phyloP scores from a whole-genome alignment of 805 yeast species.

The Myxozyma monticola region DNA sequence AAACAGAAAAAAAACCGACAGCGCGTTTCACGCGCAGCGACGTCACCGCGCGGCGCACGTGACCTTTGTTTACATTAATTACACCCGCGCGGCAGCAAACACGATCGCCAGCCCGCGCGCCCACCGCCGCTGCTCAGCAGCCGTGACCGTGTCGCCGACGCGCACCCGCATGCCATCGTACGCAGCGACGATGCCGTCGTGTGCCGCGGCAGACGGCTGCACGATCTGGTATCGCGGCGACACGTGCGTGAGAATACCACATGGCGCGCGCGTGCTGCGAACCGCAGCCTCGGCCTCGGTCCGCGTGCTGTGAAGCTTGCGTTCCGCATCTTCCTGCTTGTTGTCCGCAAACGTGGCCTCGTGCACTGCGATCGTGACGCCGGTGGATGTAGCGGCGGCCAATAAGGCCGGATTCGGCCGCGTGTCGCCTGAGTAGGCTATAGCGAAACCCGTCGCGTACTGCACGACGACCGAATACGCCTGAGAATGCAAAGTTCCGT shows the following conservation, averaged over 20 bases:
- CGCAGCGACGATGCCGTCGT: neutral
- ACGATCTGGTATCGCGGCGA: slow-evolving; percentile 75
- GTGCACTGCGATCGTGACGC: slow-evolving; percentile 77
- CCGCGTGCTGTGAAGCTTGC: slow-evolving; percentile 82
- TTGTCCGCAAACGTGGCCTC: slow-evolving; percentile 90
- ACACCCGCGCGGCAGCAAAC: too few relatives aligned
- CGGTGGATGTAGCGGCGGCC: slow-evolving; percentile 51
- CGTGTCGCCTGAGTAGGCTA: slow-evolving; percentile 94
- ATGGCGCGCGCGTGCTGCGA: slow-evolving; percentile 65
- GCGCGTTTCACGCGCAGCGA: too few relatives aligned
- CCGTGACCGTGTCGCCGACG: neutral
- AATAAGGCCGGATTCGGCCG: slow-evolving; percentile 73
- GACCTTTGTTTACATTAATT: too few relatives aligned
- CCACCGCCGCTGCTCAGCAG: too few relatives aligned
- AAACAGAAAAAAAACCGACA: too few relatives aligned
- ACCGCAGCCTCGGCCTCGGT: slow-evolving; percentile 78
- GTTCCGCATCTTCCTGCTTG: slow-evolving; percentile 70
- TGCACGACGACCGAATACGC: slow-evolving; percentile 1
- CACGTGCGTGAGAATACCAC: slow-evolving; percentile 82
- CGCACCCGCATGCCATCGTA: slow-evolving; percentile 9
- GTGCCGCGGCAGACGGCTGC: too few relatives aligned
- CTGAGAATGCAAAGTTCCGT: slow-evolving; percentile 1
- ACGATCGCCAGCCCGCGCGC: too few relatives aligned
- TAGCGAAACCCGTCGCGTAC: slow-evolving; percentile 48
- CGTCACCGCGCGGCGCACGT: too few relatives aligned